Evolutionary conservation across 345 rosid genomes (phyloP), one percentile per base, ranked within the genome.

Genomic region (Pistacia atlantica): DNA sequence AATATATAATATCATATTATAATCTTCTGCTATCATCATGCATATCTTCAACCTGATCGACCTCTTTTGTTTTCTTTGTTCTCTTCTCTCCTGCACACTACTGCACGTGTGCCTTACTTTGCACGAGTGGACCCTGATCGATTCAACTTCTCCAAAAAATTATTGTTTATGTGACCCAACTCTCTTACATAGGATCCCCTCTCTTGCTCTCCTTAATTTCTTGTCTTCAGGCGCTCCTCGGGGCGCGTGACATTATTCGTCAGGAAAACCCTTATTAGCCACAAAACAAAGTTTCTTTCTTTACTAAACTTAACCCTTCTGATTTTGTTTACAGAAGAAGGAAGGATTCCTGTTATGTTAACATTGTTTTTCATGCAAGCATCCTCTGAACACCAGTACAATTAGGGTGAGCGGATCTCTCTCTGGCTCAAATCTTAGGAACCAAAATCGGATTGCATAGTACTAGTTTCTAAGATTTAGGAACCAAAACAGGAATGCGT

Each of bases 101-200:
- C 33, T 71, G 49, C 80, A 82, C 85, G 80, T 73, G 82, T 74
- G 72, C 74, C 52, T 46, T 12, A 1, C 20, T 61, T 73, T 76
- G 80, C 84, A 76, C 80, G 78, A 78, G 78, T 58, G 73, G 33
- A 62, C 17, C 71, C 67, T n/a, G 10, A 25, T 55, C 51, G 22
- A 25, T 67, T 18, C 62, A 61, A 60, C 62, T 38, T 28, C 42
- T 54, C 71, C 45, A 56, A 67, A 66, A 42, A 42, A 78, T 78
- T 57, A 37, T 75, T 67, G 75, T 4, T 20, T 3, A 8, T 33
- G 33, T 10, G 35, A 37, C 45, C 1, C 42, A 16, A n/a, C 6
- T 35, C 46, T 72, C 57, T 49, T 72, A 56, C 82, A 78, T 75
- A 54, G 80, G 80, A 82, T 78, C 71, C 71, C 42, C 25, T 22